Conservation (phyloP, 345 rosid species). For the Viola odorata region DNA sequence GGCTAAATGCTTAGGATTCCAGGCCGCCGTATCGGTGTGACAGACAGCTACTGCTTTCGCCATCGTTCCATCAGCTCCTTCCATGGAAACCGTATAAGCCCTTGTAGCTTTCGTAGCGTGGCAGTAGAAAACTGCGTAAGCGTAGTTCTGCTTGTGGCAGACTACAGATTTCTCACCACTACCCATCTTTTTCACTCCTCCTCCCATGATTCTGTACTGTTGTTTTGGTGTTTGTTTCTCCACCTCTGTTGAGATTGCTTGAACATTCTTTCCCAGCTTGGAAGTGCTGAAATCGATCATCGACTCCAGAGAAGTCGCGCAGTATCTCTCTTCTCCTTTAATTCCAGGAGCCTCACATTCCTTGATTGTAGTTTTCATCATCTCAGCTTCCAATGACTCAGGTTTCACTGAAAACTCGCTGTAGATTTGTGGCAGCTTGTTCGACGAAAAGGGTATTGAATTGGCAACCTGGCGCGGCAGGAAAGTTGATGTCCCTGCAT, state of each 20-base stretch:
- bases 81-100: conserved; percentile 50
- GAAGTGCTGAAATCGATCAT: conserved; percentile 73
- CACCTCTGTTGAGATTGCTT: conserved; percentile 64
- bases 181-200: conserved; percentile 35
- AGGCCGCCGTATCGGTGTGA: conserved; percentile 74
- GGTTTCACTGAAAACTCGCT: conserved; percentile 46
- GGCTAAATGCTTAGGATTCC: conserved; percentile 30
- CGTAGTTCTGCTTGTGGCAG: conserved; percentile 79
- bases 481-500: conserved; percentile 41
- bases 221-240: conserved; percentile 34
- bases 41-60: conserved; percentile 72
- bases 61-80: conserved; percentile 54
- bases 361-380: conserved; percentile 33
- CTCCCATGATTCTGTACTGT: conserved; percentile 37
- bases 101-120: conserved; percentile 52
- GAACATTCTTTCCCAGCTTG: conserved; percentile 51
- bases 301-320: conserved; percentile 77
- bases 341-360: conserved; percentile 57
- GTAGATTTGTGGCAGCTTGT: conserved; percentile 46
- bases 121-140: conserved; percentile 78
- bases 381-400: conserved; percentile 55
- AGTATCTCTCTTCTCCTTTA: conserved; percentile 68
- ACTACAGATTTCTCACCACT: conserved; percentile 42
- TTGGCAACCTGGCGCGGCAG: conserved; percentile 60
- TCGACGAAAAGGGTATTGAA: conserved; percentile 61